These are phyloP conservation scores for Xylaria sp. DNA, from an alignment of 2,329 filamentous ascomycete species.

Conservation along the genomic window DNA sequence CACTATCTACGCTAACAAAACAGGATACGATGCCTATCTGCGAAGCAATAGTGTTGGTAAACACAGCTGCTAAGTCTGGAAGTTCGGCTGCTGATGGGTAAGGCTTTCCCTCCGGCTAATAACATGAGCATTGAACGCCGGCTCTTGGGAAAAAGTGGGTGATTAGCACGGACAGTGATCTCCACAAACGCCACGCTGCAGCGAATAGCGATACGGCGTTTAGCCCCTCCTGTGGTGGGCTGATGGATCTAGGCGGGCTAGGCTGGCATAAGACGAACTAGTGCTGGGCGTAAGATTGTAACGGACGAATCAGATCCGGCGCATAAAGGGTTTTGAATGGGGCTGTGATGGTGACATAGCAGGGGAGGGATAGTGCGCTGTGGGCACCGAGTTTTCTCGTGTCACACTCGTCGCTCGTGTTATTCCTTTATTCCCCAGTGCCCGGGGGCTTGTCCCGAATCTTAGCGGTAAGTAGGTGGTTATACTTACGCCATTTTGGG, in stretches of 20 bases:
- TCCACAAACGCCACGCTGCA: not conserved
- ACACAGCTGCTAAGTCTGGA: conserved; percentile 4
- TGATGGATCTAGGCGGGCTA: conserved; percentile 11
- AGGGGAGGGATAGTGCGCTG: conserved; percentile 2
- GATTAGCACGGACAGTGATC: conserved; percentile 5
- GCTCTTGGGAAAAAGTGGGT: conserved; percentile 19
- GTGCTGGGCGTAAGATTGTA: conserved; percentile 10
- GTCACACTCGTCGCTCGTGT: not conserved
- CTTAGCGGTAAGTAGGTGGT: not conserved
- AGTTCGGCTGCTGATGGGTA: conserved; percentile 12
- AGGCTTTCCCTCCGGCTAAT: conserved; percentile 19
- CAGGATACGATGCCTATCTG: not conserved
- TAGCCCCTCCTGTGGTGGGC: not conserved
- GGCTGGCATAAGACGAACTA: conserved; percentile 12
- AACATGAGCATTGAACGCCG: conserved; percentile 18
- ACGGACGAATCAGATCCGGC: conserved; percentile 4
- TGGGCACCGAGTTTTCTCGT: conserved; percentile 25
- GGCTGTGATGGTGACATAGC: not conserved
- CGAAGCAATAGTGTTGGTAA: too few relatives aligned
- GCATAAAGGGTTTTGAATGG: not conserved
- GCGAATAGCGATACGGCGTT: conserved; percentile 21
- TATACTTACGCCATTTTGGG: not conserved
- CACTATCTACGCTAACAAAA: too few relatives aligned
- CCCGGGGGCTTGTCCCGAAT: not conserved
- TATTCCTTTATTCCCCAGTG: not conserved